Conservation (phyloP, 495 filamentous ascomycete genomes). For the Talaromyces liani region DNA sequence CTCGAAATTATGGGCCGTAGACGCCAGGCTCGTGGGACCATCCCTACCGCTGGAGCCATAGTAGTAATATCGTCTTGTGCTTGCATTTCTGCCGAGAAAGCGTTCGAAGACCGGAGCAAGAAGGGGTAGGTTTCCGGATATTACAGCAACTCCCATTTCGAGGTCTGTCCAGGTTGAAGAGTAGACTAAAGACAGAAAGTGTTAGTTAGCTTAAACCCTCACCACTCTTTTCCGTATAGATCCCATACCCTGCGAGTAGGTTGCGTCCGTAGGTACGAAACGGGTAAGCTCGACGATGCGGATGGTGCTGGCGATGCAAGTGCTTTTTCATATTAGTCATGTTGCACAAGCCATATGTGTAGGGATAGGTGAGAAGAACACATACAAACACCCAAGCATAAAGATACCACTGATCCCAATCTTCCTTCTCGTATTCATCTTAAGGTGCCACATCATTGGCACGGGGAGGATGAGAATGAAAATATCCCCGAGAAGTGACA, state of each 20-base stretch:
- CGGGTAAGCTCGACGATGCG: not conserved
- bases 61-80: not conserved
- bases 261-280: not conserved
- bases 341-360: not conserved
- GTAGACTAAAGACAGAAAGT: not conserved
- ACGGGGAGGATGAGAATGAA: not conserved
- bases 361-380: no score
- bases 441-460: no score
- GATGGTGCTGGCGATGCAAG: not conserved
- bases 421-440: no score
- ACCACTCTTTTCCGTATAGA: not conserved
- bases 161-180: slow-evolving; percentile 3
- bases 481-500: not conserved
- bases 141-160: not conserved
- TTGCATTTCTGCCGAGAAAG: not conserved
- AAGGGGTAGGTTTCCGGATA: not conserved
- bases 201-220: not conserved
- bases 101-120: slow-evolving; percentile 1
- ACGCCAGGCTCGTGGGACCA: not conserved
- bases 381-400: no score
- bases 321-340: not conserved
- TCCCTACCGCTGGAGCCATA: not conserved
- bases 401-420: no score
- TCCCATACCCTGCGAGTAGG: not conserved
- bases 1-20: not conserved